phyloP scores from a whole-genome alignment of 1,284 basidiomycete genomes.

The Pseudozyma thailandica region DNA sequence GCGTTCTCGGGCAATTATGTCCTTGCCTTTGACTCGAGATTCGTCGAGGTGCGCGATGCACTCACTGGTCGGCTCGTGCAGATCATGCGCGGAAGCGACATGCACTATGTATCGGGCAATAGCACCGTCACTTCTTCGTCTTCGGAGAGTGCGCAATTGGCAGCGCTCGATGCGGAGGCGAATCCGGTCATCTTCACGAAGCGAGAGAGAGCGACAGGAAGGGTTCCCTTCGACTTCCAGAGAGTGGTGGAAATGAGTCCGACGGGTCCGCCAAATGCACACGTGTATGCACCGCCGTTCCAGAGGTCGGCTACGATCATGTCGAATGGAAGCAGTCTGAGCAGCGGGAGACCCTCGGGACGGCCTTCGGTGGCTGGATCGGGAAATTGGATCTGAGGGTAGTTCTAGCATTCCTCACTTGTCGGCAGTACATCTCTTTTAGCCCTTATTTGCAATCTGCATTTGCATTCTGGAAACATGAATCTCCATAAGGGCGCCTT shows the following conservation, averaged over 20 bases:
- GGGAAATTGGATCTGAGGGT: constrained; percentile 35
- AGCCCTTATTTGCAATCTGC: background rate
- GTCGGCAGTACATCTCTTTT: background rate
- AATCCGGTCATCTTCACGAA: constrained; percentile 51
- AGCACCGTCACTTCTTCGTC: constrained; percentile 40
- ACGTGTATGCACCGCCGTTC: constrained; percentile 27
- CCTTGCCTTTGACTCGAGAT: constrained; percentile 87
- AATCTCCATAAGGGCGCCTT: too few species aligned
- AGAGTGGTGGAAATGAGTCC: constrained; percentile 41
- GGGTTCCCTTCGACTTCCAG: constrained; percentile 50
- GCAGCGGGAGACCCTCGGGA: constrained; percentile 28
- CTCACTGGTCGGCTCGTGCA: constrained; percentile 86
- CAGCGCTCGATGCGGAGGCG: constrained; percentile 44
- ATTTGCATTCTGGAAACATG: too few species aligned
- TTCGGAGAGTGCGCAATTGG: constrained; percentile 26
- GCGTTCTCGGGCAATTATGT: constrained; percentile 89
- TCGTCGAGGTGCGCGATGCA: constrained; percentile 90
- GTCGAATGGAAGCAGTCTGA: constrained; percentile 37
- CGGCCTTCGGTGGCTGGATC: constrained; percentile 28
- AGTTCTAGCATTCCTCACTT: background rate
- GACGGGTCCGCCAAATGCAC: constrained; percentile 7
- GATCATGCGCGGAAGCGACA: constrained; percentile 83
- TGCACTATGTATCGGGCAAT: constrained; percentile 77
- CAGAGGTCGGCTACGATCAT: constrained; percentile 30
- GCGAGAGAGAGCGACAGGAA: constrained; percentile 30